Base-by-base conservation (phyloP, 352 stramenopile species). In the Globisporangium nagaii region DNA sequence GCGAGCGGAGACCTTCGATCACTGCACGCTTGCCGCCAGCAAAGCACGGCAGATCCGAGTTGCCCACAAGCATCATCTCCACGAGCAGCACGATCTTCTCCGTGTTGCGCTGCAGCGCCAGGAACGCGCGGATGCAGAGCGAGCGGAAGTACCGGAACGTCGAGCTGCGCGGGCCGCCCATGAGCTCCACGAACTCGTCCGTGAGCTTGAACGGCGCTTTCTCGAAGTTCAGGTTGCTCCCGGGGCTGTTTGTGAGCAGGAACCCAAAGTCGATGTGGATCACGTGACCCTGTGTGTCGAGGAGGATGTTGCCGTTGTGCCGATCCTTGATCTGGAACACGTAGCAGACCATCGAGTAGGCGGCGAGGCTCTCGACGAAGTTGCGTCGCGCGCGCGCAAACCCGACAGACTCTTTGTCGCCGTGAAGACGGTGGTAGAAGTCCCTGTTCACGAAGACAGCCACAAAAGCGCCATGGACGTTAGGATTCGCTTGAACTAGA, bases 241-340 rank as follows among this genome's bases (percentile, higher is more conserved):
- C 84, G 1, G 84, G 84, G 32, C 91, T 98, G 78, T 98, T 98
- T 44, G 86, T 92, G 32, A 99, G 92, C 58, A 98, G 46, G 68
- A 99, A 99, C 15, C 97, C 97, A 71, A 99, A 99, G 74, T 99
- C 97, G 56, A 99, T 99, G 79, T 99, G 96, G 49, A 99, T 93
- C 13, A 99, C 71, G 66, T 98, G 96, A 17, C 97, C 96, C 27
- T 95, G 73, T 13, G 84, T 96, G 72, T 99, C 96, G 36, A 99
- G 81, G 60, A 99, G 89, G 34, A 99, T 98, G 69, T 99, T 99
- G 43, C 96, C 97, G 65, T 99, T 99, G 79, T 99, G 97, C 2
- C 96, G 84, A 68, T 99, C 97, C 66, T 99, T 99, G 59, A 99
- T 90, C 59, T 97, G 90, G 53, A 99, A 86, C 13, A 99, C 79